Conservation (phyloP, 2,329 filamentous ascomycete genomes). For the Pseudogymnoascus verrucosus region DNA sequence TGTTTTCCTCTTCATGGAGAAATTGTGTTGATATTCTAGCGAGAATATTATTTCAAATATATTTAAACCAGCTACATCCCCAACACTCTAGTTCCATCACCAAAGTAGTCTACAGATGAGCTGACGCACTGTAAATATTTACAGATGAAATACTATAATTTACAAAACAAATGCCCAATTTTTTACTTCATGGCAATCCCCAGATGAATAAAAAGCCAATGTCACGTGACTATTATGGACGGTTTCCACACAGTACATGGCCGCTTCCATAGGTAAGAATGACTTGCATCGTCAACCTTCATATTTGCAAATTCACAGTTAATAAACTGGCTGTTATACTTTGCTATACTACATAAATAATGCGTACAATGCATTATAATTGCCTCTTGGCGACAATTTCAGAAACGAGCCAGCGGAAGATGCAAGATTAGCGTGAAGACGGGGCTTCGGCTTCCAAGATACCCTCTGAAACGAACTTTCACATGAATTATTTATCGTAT, state of each 20-base stretch:
- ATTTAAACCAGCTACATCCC: background rate
- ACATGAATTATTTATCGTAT: background rate
- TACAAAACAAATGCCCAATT: no score
- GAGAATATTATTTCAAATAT: background rate
- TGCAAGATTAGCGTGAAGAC: background rate
- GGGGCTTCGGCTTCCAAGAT: background rate
- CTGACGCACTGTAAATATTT: background rate
- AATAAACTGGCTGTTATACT: background rate
- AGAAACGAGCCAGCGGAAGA: background rate
- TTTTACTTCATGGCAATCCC: background rate
- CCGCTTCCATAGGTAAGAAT: background rate
- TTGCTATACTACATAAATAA: background rate
- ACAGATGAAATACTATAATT: background rate
- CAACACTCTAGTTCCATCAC: background rate
- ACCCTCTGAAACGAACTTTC: background rate
- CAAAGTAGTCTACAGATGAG: background rate
- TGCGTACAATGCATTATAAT: background rate
- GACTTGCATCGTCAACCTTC: background rate
- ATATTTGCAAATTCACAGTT: background rate
- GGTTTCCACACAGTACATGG: background rate
- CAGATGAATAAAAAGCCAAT: background rate
- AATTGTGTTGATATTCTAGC: background rate
- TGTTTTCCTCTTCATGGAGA: conserved; percentile 3
- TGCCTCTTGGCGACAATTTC: background rate
- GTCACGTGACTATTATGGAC: background rate